phyloP scores from a whole-genome alignment of 805 yeast species.

The Monosporozyma aquatica region DNA sequence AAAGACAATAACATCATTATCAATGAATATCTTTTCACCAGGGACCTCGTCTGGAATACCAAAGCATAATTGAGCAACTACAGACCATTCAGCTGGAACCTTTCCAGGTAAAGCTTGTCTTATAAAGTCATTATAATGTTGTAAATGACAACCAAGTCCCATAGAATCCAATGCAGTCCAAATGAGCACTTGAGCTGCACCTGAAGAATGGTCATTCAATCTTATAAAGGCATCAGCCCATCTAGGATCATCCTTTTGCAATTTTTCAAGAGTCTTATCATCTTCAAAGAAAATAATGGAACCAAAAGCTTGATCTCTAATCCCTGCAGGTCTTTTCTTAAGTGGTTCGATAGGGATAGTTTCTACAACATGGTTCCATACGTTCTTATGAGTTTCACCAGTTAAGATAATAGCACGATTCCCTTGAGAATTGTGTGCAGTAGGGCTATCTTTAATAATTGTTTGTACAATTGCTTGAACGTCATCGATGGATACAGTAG shows the following conservation, averaged over 20 bases:
- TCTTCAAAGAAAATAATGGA: conserved; percentile 44
- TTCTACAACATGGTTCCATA: conserved; percentile 37
- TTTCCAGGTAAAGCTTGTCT: conserved; percentile 33
- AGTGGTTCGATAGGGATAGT: conserved; percentile 32
- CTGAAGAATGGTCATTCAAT: conserved; percentile 39
- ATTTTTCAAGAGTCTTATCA: conserved; percentile 30
- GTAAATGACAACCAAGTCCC: conserved; percentile 43
- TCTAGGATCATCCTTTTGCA: conserved; percentile 36
- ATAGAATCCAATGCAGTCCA: conserved; percentile 40
- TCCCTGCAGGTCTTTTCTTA: conserved; percentile 35
- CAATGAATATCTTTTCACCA: conserved; percentile 34
- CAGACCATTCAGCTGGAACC: conserved; percentile 37
- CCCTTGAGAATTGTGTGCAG: conserved; percentile 45
- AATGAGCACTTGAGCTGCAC: conserved; percentile 41
- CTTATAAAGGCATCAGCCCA: conserved; percentile 39
- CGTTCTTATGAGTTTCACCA: conserved; percentile 37
- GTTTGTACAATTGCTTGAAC: conserved; percentile 35
- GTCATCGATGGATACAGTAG: conserved; percentile 33
- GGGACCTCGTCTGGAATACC: conserved; percentile 37
- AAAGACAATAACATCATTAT: conserved; percentile 18
- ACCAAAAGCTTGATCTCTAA: conserved; percentile 40
- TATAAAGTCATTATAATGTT: conserved; percentile 43
- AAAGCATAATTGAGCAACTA: conserved; percentile 43
- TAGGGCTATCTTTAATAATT: conserved; percentile 41
- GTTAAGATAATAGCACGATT: conserved; percentile 40